These are phyloP conservation scores for Dictyostelium firmibasis DNA, from an alignment of 78 protist genomes.

Conservation along the genomic window DNA sequence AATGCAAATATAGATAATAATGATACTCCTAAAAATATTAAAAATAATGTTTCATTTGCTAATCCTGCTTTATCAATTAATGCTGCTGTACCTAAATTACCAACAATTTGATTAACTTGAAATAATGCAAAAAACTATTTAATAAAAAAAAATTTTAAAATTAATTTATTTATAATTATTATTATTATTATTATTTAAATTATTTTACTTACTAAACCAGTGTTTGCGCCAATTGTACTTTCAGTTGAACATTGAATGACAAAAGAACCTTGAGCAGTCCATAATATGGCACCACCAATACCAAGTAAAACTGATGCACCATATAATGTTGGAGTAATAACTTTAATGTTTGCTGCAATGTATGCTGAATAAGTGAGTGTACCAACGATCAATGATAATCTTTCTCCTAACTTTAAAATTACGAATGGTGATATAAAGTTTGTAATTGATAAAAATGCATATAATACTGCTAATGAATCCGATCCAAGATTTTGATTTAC, in stretches of 20 bases:
- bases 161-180: background rate
- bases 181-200: background rate
- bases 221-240: constrained; percentile 40
- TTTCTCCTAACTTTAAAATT: constrained; percentile 31
- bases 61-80: background rate
- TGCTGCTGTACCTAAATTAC: constrained; percentile 42
- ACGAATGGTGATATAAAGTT: constrained; percentile 67
- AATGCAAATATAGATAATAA: constrained; percentile 17
- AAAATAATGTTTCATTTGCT: background rate
- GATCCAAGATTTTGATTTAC: constrained; percentile 27
- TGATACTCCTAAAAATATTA: constrained; percentile 5
- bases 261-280: constrained; percentile 78
- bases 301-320: constrained; percentile 43
- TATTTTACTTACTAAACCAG: constrained; percentile 46
- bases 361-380: constrained; percentile 28
- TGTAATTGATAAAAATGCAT: constrained; percentile 43
- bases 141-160: no score
- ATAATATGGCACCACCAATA: constrained; percentile 73
- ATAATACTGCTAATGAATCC: constrained; percentile 36
- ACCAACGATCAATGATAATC: constrained; percentile 33
- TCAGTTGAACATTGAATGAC: constrained; percentile 73
- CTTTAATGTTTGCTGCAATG: constrained; percentile 59
- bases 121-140: constrained; percentile 63
- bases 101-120: constrained; percentile 56
- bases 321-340: background rate